Base-by-base conservation (phyloP, 225 moss, liverwort and hornwort species). In the Pseudoscleropodium purum region DNA sequence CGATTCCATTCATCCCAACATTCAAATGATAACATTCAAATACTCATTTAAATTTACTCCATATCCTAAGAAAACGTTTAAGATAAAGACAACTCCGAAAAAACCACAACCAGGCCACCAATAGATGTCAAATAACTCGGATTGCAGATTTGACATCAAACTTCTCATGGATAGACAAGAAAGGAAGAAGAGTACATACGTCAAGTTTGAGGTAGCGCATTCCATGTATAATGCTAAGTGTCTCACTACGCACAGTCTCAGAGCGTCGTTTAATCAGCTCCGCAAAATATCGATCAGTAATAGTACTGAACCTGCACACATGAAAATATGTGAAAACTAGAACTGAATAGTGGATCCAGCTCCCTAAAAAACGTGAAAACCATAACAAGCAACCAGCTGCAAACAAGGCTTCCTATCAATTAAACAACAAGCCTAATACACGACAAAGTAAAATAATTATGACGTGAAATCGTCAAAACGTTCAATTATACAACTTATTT, bases 181-280 rank as follows among this genome's bases (percentile, higher is more conserved):
- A 62, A 80, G 72, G 66, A 84, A 84, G 80, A 63, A 82, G 67
- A 89, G 88, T 89, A 82, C 89, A 87, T 93, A 99, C 99, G 91
- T 96, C 97, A 85, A 99, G 99, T 93, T 97, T 97, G 84, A 99
- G 96, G 90, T 97, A 97, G 87, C 99, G 99, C 97, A 99, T 97
- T 90, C 99, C 99, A 85, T 97, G 95, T 89, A 99, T 97, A 90
- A 99, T 96, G 90, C 94, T 97, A 76, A 97, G 93, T 49, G 95
- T 94, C 93, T 99, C 99, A 93, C 94, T 95, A 45, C 99, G 96
- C 52, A 94, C 91, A 89, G 94, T 92, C 66, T 99, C 99, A 74
- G 92, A 94, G 62, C 97, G 99, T 77, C 97, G 95, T 65, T 90
- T 70, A 88, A 94, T 95, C 51, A 97, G 89, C 79, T 96, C 97